A percentile compares a stretch with the other conserved stretches of the same genome.
These are phyloP conservation scores for Moesziomyces sp. DNA, from an alignment of 1,284 basidiomycete genomes.

Conservation along the genomic window DNA sequence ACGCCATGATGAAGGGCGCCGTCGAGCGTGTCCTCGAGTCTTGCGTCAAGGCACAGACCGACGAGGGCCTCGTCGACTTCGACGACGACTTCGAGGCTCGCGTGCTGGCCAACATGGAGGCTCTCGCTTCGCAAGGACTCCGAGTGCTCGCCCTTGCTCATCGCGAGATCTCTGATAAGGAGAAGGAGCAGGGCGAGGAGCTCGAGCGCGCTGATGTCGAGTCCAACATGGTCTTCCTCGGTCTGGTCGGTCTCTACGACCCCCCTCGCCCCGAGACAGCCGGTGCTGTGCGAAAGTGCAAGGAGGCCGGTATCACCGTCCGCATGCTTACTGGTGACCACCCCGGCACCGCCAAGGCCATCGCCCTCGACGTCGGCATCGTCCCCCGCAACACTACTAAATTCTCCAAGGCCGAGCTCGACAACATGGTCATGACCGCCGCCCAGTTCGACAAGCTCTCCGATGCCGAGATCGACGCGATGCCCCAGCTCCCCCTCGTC, in stretches of 20 bases:
- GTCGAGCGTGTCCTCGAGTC: conserved; percentile 64
- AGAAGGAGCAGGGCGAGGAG: conserved; percentile 48
- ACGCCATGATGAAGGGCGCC: conserved; percentile 67
- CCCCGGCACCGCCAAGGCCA: conserved; percentile 68
- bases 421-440: conserved; percentile 70
- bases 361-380: conserved; percentile 71
- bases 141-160: conserved; percentile 64
- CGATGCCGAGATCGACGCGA: conserved; percentile 74
- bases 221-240: conserved; percentile 74
- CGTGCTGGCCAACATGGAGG: conserved; percentile 62
- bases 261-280: conserved; percentile 77
- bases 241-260: conserved; percentile 76
- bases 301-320: conserved; percentile 76
- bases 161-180: conserved; percentile 47
- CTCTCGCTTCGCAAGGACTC: conserved; percentile 59
- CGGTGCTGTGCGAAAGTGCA: conserved; percentile 75
- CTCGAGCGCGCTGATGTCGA: conserved; percentile 71
- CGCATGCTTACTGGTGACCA: conserved; percentile 75
- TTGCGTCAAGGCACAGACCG: conserved; percentile 48
- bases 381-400: conserved; percentile 69
- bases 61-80: conserved; percentile 66
- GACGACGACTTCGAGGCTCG: conserved; percentile 45
- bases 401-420: conserved; percentile 47
- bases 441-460: conserved; percentile 75
- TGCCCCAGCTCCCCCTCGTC: conserved; percentile 73